Conservation (phyloP, 192 early-diverging fungal species). For the Entrophospora sp. region DNA sequence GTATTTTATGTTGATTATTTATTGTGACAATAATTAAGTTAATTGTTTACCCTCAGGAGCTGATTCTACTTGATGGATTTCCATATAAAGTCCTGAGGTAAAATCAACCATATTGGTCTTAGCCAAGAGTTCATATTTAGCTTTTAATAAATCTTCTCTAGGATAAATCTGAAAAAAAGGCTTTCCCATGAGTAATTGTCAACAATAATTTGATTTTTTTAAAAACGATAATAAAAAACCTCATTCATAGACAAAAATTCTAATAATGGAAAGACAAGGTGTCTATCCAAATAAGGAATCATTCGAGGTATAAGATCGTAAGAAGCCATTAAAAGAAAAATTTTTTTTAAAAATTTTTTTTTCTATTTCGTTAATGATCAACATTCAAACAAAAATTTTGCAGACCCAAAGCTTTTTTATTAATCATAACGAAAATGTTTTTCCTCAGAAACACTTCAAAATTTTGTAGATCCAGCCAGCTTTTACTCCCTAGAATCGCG, state of each 20-base stretch:
- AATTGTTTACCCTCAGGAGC: conserved; percentile 56
- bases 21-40: too few species aligned
- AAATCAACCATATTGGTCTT: conserved; percentile 93
- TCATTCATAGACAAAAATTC: conserved; percentile 79
- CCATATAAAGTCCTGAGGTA: conserved; percentile 71
- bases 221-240: conserved; percentile 32
- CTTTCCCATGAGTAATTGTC: not conserved
- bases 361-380: too few species aligned
- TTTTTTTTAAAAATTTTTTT: too few species aligned
- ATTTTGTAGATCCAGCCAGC: too few species aligned
- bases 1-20: not conserved
- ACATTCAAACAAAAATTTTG: too few species aligned
- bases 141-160: conserved; percentile 65
- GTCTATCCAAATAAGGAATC: conserved; percentile 80
- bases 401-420: too few species aligned
- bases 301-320: conserved; percentile 74
- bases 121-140: conserved; percentile 79
- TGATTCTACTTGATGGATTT: conserved; percentile 67
- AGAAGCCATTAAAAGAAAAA: conserved; percentile 48
- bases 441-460: too few species aligned
- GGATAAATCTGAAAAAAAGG: conserved; percentile 56
- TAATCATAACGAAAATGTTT: too few species aligned
- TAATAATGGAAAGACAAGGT: conserved; percentile 83
- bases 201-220: not conserved
- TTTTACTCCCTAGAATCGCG: too few species aligned